Conservation (phyloP, 2,329 filamentous ascomycete species). For the Aureobasidium sp. region DNA sequence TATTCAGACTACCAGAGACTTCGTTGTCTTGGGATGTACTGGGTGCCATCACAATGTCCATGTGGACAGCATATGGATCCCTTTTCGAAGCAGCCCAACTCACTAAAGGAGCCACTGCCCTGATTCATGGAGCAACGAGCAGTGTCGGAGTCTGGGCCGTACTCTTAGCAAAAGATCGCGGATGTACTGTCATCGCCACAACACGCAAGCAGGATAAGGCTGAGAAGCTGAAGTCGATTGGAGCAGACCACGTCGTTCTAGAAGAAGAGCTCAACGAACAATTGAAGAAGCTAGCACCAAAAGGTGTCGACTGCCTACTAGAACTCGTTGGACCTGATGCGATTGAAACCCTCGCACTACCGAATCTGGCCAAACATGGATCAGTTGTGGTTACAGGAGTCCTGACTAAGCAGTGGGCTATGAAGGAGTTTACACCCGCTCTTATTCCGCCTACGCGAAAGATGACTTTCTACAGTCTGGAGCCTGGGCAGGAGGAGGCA, state of each 20-base stretch:
- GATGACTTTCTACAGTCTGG: conserved; percentile 9
- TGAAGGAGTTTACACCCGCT: conserved; percentile 4
- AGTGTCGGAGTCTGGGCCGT: conserved; percentile 10
- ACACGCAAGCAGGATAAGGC: conserved; percentile 8
- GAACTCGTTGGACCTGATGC: conserved; percentile 8
- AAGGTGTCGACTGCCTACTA: conserved; percentile 6
- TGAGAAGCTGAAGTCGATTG: not conserved
- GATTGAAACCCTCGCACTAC: not conserved
- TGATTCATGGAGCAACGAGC: conserved; percentile 9
- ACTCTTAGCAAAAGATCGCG: conserved; percentile 3
- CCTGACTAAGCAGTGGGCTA: conserved; percentile 4
- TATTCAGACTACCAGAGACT: conserved; percentile 1
- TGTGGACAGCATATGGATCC: conserved; percentile 9
- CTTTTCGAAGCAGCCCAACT: not conserved
- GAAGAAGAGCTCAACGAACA: conserved; percentile 2
- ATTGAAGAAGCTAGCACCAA: not conserved
- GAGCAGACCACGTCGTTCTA: conserved; percentile 11
- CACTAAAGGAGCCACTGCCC: not conserved
- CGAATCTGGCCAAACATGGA: conserved; percentile 2
- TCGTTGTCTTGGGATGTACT: conserved; percentile 1
- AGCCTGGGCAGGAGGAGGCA: not conserved
- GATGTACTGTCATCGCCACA: conserved; percentile 12
- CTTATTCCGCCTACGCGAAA: conserved; percentile 7
- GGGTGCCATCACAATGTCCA: conserved; percentile 4
- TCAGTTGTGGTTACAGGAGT: conserved; percentile 11